phyloP scores from a whole-genome alignment of 192 early-diverging fungal species.

The Martensiomyces pterosporus region DNA sequence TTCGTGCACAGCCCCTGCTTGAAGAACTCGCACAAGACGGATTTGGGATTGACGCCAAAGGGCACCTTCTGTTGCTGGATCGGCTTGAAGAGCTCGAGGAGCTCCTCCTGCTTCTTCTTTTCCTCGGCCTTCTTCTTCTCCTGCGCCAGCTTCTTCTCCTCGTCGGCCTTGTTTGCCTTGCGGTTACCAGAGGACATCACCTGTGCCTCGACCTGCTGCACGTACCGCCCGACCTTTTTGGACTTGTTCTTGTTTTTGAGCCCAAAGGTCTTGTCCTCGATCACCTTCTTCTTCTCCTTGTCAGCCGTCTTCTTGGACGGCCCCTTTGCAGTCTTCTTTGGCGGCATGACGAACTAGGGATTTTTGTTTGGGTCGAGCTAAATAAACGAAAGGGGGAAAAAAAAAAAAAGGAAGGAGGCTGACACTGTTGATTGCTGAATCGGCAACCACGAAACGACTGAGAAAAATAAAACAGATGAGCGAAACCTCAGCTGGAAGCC shows the following conservation, averaged over 20 bases:
- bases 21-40: conserved; percentile 88
- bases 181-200: conserved; percentile 57
- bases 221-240: conserved; percentile 84
- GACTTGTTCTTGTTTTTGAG: conserved; percentile 99
- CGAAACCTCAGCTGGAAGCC: too few relatives aligned
- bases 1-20: conserved; percentile 90
- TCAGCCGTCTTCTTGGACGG: conserved; percentile 54
- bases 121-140: conserved; percentile 71
- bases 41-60: conserved; percentile 96
- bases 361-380: background rate
- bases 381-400: conserved; percentile 2
- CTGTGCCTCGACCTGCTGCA: conserved; percentile 87
- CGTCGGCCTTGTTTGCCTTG: conserved; percentile 48
- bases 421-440: too few relatives aligned
- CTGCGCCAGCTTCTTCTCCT: conserved; percentile 59
- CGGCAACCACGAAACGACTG: too few relatives aligned
- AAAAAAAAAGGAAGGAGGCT: background rate
- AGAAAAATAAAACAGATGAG: too few relatives aligned
- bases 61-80: conserved; percentile 91
- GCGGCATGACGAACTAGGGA: too few relatives aligned
- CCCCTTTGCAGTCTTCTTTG: conserved; percentile 58
- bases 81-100: conserved; percentile 87
- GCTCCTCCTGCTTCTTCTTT: conserved; percentile 84
- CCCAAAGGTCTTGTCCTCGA: conserved; percentile 98
- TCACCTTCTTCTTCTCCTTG: conserved; percentile 72